phyloP scores from a whole-genome alignment of 805 yeast genomes.

The Saccharomycopsis sp. region DNA sequence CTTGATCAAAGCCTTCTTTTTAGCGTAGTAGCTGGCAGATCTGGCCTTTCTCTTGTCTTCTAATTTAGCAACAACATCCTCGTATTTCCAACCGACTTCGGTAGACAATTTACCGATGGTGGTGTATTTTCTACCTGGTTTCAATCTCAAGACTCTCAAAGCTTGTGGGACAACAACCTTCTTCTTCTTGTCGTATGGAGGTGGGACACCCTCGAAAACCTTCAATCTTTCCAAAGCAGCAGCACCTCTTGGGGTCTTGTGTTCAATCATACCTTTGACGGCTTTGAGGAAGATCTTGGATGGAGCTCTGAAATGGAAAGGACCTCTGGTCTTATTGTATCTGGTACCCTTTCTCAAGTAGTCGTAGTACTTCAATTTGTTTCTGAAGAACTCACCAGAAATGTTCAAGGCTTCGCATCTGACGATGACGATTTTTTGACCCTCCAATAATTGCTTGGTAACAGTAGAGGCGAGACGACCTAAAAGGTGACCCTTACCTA shows the following conservation, averaged over 20 bases:
- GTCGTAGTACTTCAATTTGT: slow-evolving; percentile 99
- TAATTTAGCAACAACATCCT: slow-evolving; percentile 91
- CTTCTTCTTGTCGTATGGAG: slow-evolving; percentile 99
- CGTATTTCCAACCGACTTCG: slow-evolving; percentile 99
- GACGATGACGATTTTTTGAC: slow-evolving; percentile 96
- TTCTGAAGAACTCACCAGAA: slow-evolving; percentile 99
- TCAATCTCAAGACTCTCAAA: slow-evolving; percentile 96
- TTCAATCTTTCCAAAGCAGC: slow-evolving; percentile 99
- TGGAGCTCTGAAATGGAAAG: slow-evolving; percentile 99
- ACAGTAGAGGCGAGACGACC: slow-evolving; percentile 99
- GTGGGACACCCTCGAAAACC: slow-evolving; percentile 99
- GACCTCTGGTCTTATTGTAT: slow-evolving; percentile 98
- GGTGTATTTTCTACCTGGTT: slow-evolving; percentile 99
- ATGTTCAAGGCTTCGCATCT: slow-evolving; percentile 97
- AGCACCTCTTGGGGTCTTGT: slow-evolving; percentile 99
- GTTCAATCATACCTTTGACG: slow-evolving; percentile 98
- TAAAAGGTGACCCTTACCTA: slow-evolving; percentile 96
- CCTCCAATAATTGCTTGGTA: slow-evolving; percentile 97
- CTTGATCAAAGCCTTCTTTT: slow-evolving; percentile 94
- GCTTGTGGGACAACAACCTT: slow-evolving; percentile 99
- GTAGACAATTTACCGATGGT: slow-evolving; percentile 94
- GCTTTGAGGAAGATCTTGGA: slow-evolving; percentile 99
- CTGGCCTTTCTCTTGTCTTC: slow-evolving; percentile 99
- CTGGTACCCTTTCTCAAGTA: slow-evolving; percentile 99
- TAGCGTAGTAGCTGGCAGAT: slow-evolving; percentile 98